A percentile compares a stretch with the other conserved stretches of the same genome.
Conservation (phyloP, 208 protist genomes). For the Leishmania arabica region DNA sequence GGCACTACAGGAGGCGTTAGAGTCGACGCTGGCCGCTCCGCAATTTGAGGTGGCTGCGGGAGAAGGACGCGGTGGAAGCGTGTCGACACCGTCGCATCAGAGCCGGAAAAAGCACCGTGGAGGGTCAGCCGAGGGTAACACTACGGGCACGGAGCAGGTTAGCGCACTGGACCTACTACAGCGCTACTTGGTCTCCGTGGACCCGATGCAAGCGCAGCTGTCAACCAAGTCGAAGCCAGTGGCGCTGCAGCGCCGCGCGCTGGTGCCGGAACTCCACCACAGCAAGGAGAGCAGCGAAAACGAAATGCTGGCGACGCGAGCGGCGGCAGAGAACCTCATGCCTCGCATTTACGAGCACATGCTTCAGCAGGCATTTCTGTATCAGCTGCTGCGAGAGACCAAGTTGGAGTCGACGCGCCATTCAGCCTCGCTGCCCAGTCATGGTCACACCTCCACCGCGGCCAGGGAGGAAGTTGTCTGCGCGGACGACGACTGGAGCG, state of each 20-base stretch:
- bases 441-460: background rate
- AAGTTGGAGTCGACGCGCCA: conserved; percentile 8
- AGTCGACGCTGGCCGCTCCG: conserved; percentile 23
- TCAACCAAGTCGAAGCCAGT: background rate
- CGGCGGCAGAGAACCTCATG: conserved; percentile 18
- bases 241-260: background rate
- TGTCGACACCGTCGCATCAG: conserved; percentile 2
- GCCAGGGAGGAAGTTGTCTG: background rate
- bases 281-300: background rate
- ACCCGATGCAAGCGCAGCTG: background rate
- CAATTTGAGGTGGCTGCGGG: background rate
- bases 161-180: conserved; percentile 31
- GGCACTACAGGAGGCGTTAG: conserved; percentile 25
- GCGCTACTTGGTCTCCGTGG: conserved; percentile 20
- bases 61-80: background rate
- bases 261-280: background rate
- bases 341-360: conserved; percentile 34
- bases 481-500: conserved; percentile 20
- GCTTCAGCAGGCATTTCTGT: conserved; percentile 30
- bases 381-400: conserved; percentile 25
- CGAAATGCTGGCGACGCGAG: conserved; percentile 18
- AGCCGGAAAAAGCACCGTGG: background rate
- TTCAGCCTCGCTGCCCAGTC: background rate
- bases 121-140: background rate
- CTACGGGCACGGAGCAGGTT: conserved; percentile 10